Evolutionary conservation across 441 rosid species (phyloP).

Genomic region (Aleurites moluccanus): DNA sequence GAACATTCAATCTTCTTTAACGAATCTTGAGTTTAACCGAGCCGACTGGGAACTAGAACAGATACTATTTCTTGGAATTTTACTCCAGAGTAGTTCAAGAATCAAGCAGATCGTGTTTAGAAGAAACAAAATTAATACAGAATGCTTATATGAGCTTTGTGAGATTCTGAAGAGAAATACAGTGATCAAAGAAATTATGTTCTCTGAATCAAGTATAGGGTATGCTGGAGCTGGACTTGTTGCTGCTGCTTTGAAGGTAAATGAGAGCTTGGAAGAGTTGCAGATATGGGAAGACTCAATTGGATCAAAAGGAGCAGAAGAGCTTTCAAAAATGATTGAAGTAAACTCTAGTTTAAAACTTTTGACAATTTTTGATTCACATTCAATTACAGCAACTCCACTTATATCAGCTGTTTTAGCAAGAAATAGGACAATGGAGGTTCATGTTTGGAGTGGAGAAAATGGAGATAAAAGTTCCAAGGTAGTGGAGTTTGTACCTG

Average conservation of each 20-base stretch:
- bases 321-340: slow-evolving; percentile 93
- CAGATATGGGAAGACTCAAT: slow-evolving; percentile 96
- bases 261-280: slow-evolving; percentile 74
- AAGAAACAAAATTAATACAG: slow-evolving; percentile 50
- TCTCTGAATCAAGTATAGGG: slow-evolving; percentile 61
- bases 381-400: slow-evolving; percentile 63
- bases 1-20: slow-evolving; percentile 44
- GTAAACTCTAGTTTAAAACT: slow-evolving; percentile 69
- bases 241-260: slow-evolving; percentile 63
- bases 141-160: slow-evolving; percentile 58
- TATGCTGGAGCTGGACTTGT: slow-evolving; percentile 59
- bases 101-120: slow-evolving; percentile 64
- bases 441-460: slow-evolving; percentile 79
- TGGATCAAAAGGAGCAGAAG: slow-evolving; percentile 89
- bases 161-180: slow-evolving; percentile 53
- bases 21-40: slow-evolving; percentile 62
- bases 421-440: slow-evolving; percentile 78
- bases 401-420: slow-evolving; percentile 84
- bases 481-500: slow-evolving; percentile 80
- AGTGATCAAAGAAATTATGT: slow-evolving; percentile 59
- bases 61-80: slow-evolving; percentile 47
- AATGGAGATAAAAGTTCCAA: slow-evolving; percentile 60
- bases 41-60: slow-evolving; percentile 65
- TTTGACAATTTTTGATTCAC: slow-evolving; percentile 74
- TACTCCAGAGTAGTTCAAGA: slow-evolving; percentile 55